Evolutionary conservation across 1,139 yeast genomes (phyloP).

Genomic region (Yamadazyma diddensiae): DNA sequence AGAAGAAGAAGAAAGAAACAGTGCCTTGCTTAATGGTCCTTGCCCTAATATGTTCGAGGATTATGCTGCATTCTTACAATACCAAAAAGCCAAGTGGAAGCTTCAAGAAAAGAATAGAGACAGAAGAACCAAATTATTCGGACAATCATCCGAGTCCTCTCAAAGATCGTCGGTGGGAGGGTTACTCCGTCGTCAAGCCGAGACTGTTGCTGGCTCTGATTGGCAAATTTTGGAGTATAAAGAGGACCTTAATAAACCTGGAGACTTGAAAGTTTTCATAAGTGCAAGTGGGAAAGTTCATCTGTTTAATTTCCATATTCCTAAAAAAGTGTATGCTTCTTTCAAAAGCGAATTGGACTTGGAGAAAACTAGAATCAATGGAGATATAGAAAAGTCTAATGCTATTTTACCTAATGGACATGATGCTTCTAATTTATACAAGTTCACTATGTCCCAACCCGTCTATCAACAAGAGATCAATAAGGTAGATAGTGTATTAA

Average conservation of each 20-base stretch:
- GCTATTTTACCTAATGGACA: constrained; percentile 72
- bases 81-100: constrained; percentile 86
- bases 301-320: constrained; percentile 67
- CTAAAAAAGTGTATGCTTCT: constrained; percentile 68
- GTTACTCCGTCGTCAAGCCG: constrained; percentile 75
- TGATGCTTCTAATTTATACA: constrained; percentile 54
- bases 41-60: constrained; percentile 76
- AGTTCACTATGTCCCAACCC: constrained; percentile 65
- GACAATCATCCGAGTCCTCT: constrained; percentile 51
- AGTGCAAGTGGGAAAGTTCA: constrained; percentile 72
- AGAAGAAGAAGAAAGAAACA: constrained; percentile 40
- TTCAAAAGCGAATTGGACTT: constrained; percentile 53
- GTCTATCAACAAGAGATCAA: constrained; percentile 54
- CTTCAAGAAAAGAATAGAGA: constrained; percentile 67
- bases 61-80: constrained; percentile 70
- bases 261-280: constrained; percentile 72
- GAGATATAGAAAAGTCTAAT: constrained; percentile 58
- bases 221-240: constrained; percentile 86
- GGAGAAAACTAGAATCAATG: constrained; percentile 44
- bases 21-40: constrained; percentile 46
- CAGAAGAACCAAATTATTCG: constrained; percentile 77
- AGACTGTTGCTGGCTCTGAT: constrained; percentile 64
- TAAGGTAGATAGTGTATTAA: constrained; percentile 63
- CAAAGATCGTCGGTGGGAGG: constrained; percentile 58
- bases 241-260: constrained; percentile 57